Conservation (phyloP, 2,329 filamentous ascomycete genomes). For the Daldinia sp. region DNA sequence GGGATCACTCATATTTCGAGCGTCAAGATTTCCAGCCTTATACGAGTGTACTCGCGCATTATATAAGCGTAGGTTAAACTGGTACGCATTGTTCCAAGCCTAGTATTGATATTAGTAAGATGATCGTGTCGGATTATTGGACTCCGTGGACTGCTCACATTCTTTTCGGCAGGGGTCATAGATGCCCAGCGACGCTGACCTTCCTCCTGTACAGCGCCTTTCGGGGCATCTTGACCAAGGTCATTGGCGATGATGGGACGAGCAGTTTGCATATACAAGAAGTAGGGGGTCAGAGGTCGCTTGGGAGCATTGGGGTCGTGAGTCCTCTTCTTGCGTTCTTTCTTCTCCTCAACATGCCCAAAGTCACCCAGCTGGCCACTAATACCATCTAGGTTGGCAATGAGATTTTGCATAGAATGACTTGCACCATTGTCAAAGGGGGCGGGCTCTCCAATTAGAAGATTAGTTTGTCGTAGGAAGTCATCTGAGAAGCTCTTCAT, state of each 20-base stretch:
- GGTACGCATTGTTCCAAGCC: slow-evolving; percentile 75
- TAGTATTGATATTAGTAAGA: slow-evolving; percentile 44
- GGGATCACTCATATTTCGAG: slow-evolving; percentile 71
- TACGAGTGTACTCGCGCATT: slow-evolving; percentile 74
- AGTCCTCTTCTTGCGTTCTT: slow-evolving; percentile 88
- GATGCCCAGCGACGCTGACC: slow-evolving; percentile 87
- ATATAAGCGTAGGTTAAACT: slow-evolving; percentile 75
- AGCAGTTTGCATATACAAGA: slow-evolving; percentile 91
- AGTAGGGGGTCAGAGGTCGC: slow-evolving; percentile 92
- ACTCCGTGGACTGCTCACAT: slow-evolving; percentile 52
- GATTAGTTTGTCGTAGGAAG: slow-evolving; percentile 89
- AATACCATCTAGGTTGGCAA: slow-evolving; percentile 66
- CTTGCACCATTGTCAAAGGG: slow-evolving; percentile 61
- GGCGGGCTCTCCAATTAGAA: slow-evolving; percentile 76
- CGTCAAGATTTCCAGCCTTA: slow-evolving; percentile 68
- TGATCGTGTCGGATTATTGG: background rate
- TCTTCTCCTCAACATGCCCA: slow-evolving; percentile 73
- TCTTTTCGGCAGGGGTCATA: slow-evolving; percentile 80
- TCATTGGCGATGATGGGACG: slow-evolving; percentile 85
- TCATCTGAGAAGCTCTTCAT: slow-evolving; percentile 84
- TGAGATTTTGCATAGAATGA: slow-evolving; percentile 52
- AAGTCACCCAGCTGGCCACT: slow-evolving; percentile 61
- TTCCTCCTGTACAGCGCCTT: slow-evolving; percentile 89
- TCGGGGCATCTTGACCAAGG: slow-evolving; percentile 79
- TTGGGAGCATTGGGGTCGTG: slow-evolving; percentile 96